Evolutionary conservation across 164 flowering plant species (phyloP), one percentile per base, ranked within the genome.

Genomic region (Protea cynaroides): DNA sequence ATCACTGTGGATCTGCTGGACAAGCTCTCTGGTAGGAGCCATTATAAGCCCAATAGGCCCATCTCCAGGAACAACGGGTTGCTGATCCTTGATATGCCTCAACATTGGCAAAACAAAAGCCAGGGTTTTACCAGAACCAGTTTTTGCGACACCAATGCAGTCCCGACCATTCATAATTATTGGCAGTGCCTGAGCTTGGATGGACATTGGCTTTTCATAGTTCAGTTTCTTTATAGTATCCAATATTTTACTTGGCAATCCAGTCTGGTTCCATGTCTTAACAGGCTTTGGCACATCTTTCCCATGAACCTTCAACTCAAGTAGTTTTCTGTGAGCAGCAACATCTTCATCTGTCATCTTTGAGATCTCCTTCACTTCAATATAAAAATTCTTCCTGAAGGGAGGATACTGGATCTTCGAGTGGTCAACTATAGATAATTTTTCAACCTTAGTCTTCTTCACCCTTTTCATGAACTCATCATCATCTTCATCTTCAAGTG

Each of bases 11-110:
- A 94, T 94, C 79, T 94, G 98, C 79, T 94, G 96, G 51, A 91
- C 98, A 73, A 94, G 92, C 72, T 94, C 98, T 63, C 98, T 84
- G 0, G 98, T 94, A 18, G 97, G 98, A 38, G 98, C 98, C 96
- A 91, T 89, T 60, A 94, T 79, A 58, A 94, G 92, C 34, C 87
- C 98, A 71, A 94, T 86, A 0, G 98, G 98, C 4, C 98, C 98
- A 75, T 94, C 98, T 46, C 97, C 98, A 36, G 93, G 71, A 49
- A 73, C 81, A 37, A 94, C 82, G 3, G 90, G 91, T 46, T 89
- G 93, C 78, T 94, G 98, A 56, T 94, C 98, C 84, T 87, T 90
- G 71, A 94, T 94, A 74, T 94, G 98, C 73, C 97, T 85, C 83
- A 94, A 67, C 98, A 94, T 86, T 55, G 98, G 98, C 50, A 94